Percentiles rank a stretch among this genome's conserved stretches.
Conservation (phyloP, 345 rosid genomes). For the Eucalyptus regnans region DNA sequence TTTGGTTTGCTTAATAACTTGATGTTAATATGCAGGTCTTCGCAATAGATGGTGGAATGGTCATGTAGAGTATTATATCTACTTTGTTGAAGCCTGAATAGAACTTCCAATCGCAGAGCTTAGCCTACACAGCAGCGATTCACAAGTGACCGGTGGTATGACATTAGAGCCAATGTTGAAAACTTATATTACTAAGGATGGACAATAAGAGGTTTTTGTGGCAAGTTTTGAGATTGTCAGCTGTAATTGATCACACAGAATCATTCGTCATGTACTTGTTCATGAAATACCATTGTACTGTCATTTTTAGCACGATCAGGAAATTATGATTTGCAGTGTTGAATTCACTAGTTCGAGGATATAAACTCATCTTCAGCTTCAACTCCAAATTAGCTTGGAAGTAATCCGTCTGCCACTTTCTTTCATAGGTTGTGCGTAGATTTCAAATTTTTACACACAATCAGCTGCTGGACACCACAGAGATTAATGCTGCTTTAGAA, state of each 20-base stretch:
- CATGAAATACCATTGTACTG: background rate
- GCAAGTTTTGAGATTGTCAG: background rate
- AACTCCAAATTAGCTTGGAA: background rate
- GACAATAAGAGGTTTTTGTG: background rate
- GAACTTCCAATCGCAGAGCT: background rate
- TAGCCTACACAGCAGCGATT: background rate
- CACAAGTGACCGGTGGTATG: background rate
- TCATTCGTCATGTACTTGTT: background rate
- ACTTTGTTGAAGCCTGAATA: background rate
- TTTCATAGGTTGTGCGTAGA: background rate
- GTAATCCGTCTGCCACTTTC: background rate
- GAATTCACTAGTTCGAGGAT: background rate
- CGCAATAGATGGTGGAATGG: background rate
- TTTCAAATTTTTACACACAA: background rate
- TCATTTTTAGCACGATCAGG: background rate
- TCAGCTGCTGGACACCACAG: background rate
- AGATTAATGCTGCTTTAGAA: background rate
- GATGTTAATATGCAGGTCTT: background rate
- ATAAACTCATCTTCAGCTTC: background rate
- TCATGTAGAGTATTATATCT: background rate
- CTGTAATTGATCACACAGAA: background rate
- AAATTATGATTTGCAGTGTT: background rate
- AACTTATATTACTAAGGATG: background rate
- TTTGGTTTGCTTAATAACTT: background rate
- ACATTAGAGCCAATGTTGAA: background rate